A percentile compares a stretch with the other conserved stretches of the same genome.
Conservation (phyloP, 371 early-diverging fungal species). For the Circinella umbellata region DNA sequence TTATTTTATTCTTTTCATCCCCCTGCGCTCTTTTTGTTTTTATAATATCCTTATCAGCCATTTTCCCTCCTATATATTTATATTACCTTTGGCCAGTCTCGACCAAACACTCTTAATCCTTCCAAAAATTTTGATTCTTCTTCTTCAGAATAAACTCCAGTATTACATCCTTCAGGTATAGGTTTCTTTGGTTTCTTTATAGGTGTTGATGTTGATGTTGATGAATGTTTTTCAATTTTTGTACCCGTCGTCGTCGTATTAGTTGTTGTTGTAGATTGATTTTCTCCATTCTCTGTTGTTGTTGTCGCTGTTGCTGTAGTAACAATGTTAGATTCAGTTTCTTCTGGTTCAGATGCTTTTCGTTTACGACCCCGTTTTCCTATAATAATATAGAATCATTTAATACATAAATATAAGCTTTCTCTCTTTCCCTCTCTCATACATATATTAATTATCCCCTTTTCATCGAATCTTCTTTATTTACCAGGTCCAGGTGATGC, state of each 20-base stretch:
- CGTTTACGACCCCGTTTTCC: conserved; percentile 29
- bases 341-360: conserved; percentile 17
- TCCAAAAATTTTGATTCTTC: conserved; percentile 79
- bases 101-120: conserved; percentile 79
- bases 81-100: conserved; percentile 78
- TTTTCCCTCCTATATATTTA: too few relatives aligned
- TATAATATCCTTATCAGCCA: too few relatives aligned
- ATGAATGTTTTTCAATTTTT: conserved; percentile 23
- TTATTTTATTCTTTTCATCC: too few relatives aligned
- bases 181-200: conserved; percentile 49
- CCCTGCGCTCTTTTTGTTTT: too few relatives aligned
- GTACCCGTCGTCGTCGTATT: too few relatives aligned
- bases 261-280: conserved; percentile 8
- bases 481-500: conserved; percentile 1
- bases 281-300: neutral
- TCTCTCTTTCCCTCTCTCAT: neutral
- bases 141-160: conserved; percentile 79
- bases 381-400: neutral
- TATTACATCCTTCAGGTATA: conserved; percentile 58
- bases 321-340: too few relatives aligned
- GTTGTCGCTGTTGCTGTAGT: neutral
- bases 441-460: neutral
- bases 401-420: too few relatives aligned
- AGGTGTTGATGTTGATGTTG: conserved; percentile 11
- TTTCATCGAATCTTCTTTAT: neutral